phyloP scores from a whole-genome alignment of 345 rosid genomes.

The Citrus australasica region DNA sequence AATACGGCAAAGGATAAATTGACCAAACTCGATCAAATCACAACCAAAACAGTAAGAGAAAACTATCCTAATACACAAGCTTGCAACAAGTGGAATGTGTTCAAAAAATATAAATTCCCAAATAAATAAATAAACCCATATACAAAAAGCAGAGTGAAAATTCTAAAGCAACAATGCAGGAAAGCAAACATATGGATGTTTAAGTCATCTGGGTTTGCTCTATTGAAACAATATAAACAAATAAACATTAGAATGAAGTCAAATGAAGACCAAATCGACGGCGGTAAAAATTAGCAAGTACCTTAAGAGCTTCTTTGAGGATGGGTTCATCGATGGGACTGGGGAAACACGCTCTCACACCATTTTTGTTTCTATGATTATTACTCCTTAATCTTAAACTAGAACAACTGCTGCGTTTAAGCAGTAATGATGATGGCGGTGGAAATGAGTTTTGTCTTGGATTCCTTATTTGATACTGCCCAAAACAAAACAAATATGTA shows the following conservation, averaged over 20 bases:
- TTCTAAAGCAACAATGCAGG: background rate
- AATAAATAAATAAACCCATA: too few relatives aligned
- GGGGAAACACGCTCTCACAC: constrained; percentile 25
- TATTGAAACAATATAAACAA: background rate
- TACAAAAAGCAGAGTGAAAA: background rate
- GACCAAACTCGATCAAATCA: background rate
- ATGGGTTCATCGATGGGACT: constrained; percentile 46
- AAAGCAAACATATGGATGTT: background rate
- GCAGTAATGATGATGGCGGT: background rate
- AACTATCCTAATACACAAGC: background rate
- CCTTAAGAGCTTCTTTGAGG: constrained; percentile 54
- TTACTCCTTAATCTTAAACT: background rate
- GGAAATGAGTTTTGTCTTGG: background rate
- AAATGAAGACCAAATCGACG: background rate
- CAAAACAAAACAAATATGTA: background rate
- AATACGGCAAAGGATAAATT: too few relatives aligned
- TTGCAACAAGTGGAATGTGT: too few relatives aligned
- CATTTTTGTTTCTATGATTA: background rate
- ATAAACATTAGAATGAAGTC: background rate
- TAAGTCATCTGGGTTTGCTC: background rate
- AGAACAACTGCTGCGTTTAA: background rate
- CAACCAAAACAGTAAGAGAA: background rate
- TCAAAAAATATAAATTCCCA: too few relatives aligned
- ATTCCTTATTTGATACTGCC: background rate
- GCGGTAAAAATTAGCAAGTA: background rate